These are phyloP conservation scores for Gliomastix tumulicola DNA, from an alignment of 2,329 filamentous ascomycete species.

Conservation along the genomic window DNA sequence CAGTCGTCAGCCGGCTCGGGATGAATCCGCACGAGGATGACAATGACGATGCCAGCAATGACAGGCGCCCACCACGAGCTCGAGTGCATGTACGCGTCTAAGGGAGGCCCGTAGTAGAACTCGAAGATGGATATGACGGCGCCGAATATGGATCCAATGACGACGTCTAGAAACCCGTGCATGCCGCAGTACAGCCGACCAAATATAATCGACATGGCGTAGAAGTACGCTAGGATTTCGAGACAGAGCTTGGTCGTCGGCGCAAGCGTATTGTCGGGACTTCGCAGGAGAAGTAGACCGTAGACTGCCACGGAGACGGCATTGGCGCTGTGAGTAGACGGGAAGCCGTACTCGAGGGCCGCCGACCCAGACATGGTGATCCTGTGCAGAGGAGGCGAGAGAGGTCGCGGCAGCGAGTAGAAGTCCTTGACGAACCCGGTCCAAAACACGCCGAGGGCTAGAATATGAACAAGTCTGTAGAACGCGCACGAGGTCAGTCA, in stretches of 20 bases:
- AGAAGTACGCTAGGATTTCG: constrained; percentile 70
- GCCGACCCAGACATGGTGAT: constrained; percentile 98
- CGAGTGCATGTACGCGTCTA: constrained; percentile 66
- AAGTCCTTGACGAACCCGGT: constrained; percentile 94
- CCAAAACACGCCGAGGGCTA: constrained; percentile 74
- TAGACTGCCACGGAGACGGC: constrained; percentile 92
- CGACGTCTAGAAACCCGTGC: constrained; percentile 93
- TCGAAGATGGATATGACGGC: constrained; percentile 54
- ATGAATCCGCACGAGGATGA: constrained; percentile 78
- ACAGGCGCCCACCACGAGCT: constrained; percentile 59
- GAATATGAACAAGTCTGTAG: constrained; percentile 61
- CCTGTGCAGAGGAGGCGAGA: constrained; percentile 84
- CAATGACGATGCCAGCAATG: constrained; percentile 57
- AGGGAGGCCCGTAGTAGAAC: constrained; percentile 50
- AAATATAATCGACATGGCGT: constrained; percentile 81
- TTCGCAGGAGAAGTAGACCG: constrained; percentile 62
- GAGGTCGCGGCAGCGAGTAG: constrained; percentile 81
- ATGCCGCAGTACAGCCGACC: constrained; percentile 96
- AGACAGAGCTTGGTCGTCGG: constrained; percentile 53
- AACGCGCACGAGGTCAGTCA: not conserved
- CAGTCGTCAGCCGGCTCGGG: constrained; percentile 96
- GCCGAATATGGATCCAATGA: constrained; percentile 73
- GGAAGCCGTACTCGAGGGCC: constrained; percentile 93
- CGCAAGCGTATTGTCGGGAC: constrained; percentile 54
- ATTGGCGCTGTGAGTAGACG: constrained; percentile 94